Evolutionary conservation across 331 rosid species (phyloP).

Genomic region (Saraca asoca): DNA sequence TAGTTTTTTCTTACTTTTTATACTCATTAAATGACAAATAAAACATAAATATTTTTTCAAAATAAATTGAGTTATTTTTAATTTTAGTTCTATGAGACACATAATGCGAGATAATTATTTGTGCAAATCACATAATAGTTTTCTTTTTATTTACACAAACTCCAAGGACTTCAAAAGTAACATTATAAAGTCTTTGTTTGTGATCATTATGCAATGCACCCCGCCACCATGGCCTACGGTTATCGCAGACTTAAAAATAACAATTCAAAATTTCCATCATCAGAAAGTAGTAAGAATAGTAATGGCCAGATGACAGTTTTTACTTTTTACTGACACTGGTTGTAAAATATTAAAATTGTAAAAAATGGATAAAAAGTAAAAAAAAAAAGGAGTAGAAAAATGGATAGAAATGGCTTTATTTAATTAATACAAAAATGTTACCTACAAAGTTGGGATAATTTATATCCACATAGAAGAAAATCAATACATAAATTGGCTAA

Average conservation of each 20-base stretch:
- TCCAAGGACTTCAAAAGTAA: slow-evolving; percentile 21
- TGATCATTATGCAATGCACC: slow-evolving; percentile 28
- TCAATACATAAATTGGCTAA: no score
- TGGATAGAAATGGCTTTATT: background rate
- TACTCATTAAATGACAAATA: no score
- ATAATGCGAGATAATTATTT: no score
- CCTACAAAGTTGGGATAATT: no score
- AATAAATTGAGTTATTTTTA: background rate
- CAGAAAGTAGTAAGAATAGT: background rate
- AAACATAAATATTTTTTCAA: no score
- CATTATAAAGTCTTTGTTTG: slow-evolving; percentile 16
- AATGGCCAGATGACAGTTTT: background rate
- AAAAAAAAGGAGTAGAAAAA: background rate
- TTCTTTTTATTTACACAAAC: slow-evolving; percentile 17
- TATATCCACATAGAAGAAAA: no score
- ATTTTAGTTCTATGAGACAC: background rate
- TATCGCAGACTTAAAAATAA: background rate
- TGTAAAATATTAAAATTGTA: no score
- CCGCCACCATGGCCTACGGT: background rate
- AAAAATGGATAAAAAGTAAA: no score
- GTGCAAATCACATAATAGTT: background rate
- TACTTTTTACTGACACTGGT: background rate
- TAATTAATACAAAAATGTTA: no score
- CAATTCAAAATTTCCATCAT: background rate
- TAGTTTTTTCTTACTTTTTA: no score